A percentile compares a stretch with the other conserved stretches of the same genome.
phyloP scores from a whole-genome alignment of 371 early-diverging fungal genomes.

The Mortierella sp. region DNA sequence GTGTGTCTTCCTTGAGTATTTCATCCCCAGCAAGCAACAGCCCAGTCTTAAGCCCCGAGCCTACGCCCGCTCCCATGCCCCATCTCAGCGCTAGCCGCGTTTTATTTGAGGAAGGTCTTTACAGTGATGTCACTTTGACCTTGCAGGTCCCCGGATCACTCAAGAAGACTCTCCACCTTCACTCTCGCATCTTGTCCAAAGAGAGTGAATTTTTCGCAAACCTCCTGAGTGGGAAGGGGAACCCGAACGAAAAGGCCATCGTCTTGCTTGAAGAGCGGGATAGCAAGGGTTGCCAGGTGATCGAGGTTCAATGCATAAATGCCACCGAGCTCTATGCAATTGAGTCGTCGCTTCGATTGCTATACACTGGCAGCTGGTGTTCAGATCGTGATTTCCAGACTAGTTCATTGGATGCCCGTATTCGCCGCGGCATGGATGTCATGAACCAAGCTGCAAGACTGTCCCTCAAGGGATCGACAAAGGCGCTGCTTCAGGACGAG shows the following conservation, averaged over 20 bases:
- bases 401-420: constrained; percentile 41
- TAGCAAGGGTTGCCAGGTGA: constrained; percentile 29
- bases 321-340: constrained; percentile 48
- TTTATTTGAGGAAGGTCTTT: constrained; percentile 53
- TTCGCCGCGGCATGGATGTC: constrained; percentile 54
- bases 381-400: constrained; percentile 55
- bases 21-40: constrained; percentile 40
- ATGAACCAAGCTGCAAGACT: constrained; percentile 41
- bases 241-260: constrained; percentile 33
- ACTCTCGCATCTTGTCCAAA: constrained; percentile 40
- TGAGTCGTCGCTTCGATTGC: constrained; percentile 49
- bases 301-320: constrained; percentile 54
- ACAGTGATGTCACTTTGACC: constrained; percentile 44
- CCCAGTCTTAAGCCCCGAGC: constrained; percentile 43
- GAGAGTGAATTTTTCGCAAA: constrained; percentile 47
- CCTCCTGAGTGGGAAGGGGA: constrained; percentile 36
- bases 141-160: constrained; percentile 46
- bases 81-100: constrained; percentile 55
- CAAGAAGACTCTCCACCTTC: constrained; percentile 41
- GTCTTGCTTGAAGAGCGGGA: constrained; percentile 37
- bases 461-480: constrained; percentile 37
- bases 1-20: constrained; percentile 46
- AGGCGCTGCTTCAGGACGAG: constrained; percentile 48
- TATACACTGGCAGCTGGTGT: constrained; percentile 54
- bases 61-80: constrained; percentile 33